Conservation (phyloP, 2,329 filamentous ascomycete genomes). For the Sclerotinia sclerotiorum region DNA sequence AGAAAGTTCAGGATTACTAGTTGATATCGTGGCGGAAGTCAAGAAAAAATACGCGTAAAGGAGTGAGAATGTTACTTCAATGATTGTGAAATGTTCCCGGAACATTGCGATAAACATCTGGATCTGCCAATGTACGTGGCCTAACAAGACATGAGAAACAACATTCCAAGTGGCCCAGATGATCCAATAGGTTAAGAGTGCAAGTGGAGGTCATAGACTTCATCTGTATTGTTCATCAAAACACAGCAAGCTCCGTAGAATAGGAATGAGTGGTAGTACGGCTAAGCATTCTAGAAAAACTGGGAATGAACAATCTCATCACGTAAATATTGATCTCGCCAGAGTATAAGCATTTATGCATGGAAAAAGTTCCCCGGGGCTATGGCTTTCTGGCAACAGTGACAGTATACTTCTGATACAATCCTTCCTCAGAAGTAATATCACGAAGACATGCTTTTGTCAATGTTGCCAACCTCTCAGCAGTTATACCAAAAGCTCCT, state of each 20-base stretch:
- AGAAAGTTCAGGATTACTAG: background rate
- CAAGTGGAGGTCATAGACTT: background rate
- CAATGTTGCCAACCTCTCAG: conserved; percentile 9
- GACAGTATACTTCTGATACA: conserved; percentile 20
- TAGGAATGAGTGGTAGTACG: background rate
- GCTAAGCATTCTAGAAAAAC: background rate
- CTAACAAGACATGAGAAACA: no score
- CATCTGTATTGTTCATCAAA: no score
- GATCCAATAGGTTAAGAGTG: background rate
- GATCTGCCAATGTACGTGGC: no score
- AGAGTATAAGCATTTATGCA: background rate
- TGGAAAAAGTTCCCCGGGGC: background rate
- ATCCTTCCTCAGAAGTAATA: conserved; percentile 15
- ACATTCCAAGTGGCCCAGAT: no score
- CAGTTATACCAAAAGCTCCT: conserved; percentile 6
- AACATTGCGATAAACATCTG: no score
- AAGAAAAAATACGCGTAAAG: background rate
- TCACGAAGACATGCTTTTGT: conserved; percentile 18
- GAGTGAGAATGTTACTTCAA: background rate
- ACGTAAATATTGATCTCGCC: background rate
- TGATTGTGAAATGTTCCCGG: no score
- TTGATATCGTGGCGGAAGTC: no score
- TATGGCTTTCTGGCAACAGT: conserved; percentile 20
- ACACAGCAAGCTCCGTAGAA: background rate
- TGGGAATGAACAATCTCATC: background rate